Base-by-base conservation (phyloP, 192 early-diverging fungal species). In the Backusella luteola region DNA sequence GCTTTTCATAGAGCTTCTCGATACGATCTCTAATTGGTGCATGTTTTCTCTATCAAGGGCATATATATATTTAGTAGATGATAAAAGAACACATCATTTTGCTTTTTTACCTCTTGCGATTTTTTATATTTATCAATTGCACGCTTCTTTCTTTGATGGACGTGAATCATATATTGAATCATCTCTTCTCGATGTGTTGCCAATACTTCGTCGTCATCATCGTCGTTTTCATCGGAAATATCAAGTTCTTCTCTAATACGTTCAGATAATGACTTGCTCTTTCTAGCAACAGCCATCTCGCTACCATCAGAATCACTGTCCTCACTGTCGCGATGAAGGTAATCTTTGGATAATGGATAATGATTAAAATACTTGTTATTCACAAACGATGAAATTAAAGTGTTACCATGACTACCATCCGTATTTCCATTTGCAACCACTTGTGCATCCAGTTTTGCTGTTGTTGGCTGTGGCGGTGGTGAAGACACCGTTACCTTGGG, bases 121-220 rank as follows among this genome's bases (percentile, higher is more conserved):
- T 79, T 73, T 44, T 86, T 76, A 34, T 83, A 85, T 11, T 76
- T 79, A n/a, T 81, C 81, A 35, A 86, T 75, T 6, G 77, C 77
- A 32, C 74, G 76, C 49, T 83, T 79, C 8, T 66, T 71, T 39
- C 85, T 71, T 23, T 76, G 73, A 63, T 83, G 78, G 11, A 86
- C 44, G 14, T 80, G 68, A 7, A 84, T 71, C 85, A 86, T 86
- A 49, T 83, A 86, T 42, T 84, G 73, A 0, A 85, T 75, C 23
- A 86, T 73, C 7, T 76, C 75, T 14, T 79, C 72, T n/a, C 63
- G 71, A 41, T 82, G 77, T n/a, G 52, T 66, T 39, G 74, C n/a
- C 9, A 80, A 21, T 23, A 78, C 26, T 34, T 74, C 81, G 1
- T 74, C 72, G 5, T 81, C 76, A 2, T 79, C 72, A 11, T 81